Evolutionary conservation across 1,284 basidiomycete genomes (phyloP).

Genomic region (Moesziomyces parantarcticus): DNA sequence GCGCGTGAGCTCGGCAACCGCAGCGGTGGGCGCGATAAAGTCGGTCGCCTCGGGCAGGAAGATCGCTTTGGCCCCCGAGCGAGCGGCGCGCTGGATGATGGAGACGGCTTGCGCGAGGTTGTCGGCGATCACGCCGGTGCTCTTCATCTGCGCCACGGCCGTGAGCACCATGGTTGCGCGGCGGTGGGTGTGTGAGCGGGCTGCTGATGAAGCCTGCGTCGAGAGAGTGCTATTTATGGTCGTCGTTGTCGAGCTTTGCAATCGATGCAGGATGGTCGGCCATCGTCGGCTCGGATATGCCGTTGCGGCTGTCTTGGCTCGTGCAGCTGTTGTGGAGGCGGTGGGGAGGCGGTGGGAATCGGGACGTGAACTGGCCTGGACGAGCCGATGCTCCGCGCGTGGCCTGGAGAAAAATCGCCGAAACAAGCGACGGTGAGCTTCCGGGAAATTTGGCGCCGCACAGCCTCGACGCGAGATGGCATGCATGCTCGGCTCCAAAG

Average conservation of each 20-base stretch:
- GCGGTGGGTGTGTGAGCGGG: not conserved
- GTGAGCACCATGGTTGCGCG: constrained; percentile 50
- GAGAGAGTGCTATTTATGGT: too few relatives aligned
- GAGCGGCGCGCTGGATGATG: constrained; percentile 66
- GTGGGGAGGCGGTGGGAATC: not conserved
- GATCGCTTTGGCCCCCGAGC: constrained; percentile 69
- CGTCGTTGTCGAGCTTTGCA: too few relatives aligned
- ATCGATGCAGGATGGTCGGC: too few relatives aligned
- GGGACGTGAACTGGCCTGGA: not conserved
- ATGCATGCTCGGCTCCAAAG: too few relatives aligned
- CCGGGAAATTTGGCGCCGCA: not conserved
- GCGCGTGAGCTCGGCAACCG: constrained; percentile 57
- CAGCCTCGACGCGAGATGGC: not conserved
- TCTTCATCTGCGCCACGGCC: constrained; percentile 62
- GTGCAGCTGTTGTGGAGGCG: too few relatives aligned
- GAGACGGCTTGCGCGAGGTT: constrained; percentile 47
- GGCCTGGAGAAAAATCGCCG: not conserved
- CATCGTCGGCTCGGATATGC: too few relatives aligned
- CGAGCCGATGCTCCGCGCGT: not conserved
- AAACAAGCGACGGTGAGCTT: not conserved
- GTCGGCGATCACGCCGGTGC: constrained; percentile 54
- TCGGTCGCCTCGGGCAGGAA: constrained; percentile 72
- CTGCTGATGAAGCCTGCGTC: not conserved
- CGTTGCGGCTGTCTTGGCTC: too few relatives aligned
- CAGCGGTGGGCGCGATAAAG: constrained; percentile 70